Base-by-base conservation (phyloP, 768 basidiomycete species). In the Sarcodon aspratus region DNA sequence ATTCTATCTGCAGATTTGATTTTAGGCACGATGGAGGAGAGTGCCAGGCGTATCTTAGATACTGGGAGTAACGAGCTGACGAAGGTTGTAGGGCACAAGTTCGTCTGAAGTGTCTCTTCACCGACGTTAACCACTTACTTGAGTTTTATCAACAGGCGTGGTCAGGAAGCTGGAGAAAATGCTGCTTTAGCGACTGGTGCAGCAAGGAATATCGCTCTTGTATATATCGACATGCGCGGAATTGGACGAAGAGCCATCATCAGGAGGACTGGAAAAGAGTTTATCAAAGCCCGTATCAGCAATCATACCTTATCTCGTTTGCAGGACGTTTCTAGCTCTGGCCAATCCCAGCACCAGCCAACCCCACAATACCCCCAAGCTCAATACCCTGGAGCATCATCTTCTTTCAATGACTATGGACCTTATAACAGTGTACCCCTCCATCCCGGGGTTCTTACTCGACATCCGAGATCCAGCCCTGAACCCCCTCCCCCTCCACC, bases 161-260 rank as follows among this genome's bases (percentile, higher is more conserved):
- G 85, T 3, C 59, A 73, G 0, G 78, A 82, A 46, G 82, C 79
- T 7, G 81, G 70, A 9, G 69, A 79, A 42, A 76, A 72, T 15
- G 77, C 80, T 1, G 62, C 72, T 45, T 64, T 84, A 47, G 65
- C 82, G 50, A 76, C 81, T 6, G 80, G 78, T 7, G 78, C 80
- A 0, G 81, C 80, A 33, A 69, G 76, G 52, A 88, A 89, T 63
- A 77, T 85, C 10, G 80, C 74, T 3, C 67, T 88, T 35, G 81
- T 90, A 17, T 90, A 88, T 62, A 73, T 89, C 36, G 86, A 89
- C 60, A 72, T 83, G 69, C 64, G 72, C 1, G 85, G 85, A 0
- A 76, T 90, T 35, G 85, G 84, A 8, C 68, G 84, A 49, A 68
- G 76, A 43, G 86, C 85, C 10, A 61, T 90, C 47, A 61, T 90